Evolutionary conservation across 306 rosid species (phyloP).

Genomic region (Dalbergia cochinchinensis): DNA sequence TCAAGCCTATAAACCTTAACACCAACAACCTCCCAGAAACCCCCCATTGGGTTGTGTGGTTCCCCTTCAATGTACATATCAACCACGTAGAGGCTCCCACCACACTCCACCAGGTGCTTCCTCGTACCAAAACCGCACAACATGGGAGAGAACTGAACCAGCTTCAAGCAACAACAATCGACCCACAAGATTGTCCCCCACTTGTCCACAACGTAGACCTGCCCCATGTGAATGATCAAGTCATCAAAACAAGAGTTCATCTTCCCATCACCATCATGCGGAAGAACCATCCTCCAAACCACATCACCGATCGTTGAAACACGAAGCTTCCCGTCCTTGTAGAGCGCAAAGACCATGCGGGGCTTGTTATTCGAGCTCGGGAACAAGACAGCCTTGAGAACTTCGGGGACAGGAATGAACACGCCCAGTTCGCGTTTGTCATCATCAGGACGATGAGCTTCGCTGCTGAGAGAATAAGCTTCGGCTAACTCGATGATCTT

Average conservation of each 20-base stretch:
- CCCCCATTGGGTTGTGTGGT: not conserved
- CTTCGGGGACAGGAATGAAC: not conserved
- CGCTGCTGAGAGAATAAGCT: not conserved
- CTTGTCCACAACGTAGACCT: conserved; percentile 47
- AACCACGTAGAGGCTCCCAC: conserved; percentile 54
- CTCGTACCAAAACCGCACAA: conserved; percentile 10
- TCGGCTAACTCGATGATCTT: conserved; percentile 36
- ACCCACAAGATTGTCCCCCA: conserved; percentile 52
- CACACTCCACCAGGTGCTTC: conserved; percentile 53
- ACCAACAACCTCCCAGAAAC: not conserved
- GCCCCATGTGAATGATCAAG: conserved; percentile 43
- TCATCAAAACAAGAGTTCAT: conserved; percentile 41
- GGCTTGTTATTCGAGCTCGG: not conserved
- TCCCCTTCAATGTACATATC: conserved; percentile 38
- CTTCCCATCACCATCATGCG: conserved; percentile 9
- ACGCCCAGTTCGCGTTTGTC: no score
- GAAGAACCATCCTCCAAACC: not conserved
- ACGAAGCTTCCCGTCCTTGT: not conserved
- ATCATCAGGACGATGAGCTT: not conserved
- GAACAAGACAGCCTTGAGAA: conserved; percentile 26
- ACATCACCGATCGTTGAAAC: conserved; percentile 30
- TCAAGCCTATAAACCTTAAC: conserved; percentile 52
- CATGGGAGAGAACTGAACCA: conserved; percentile 50
- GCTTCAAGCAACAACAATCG: conserved; percentile 27
- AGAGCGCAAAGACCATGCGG: not conserved